These are phyloP conservation scores for Pseudogymnoascus sp. DNA, from an alignment of 2,329 filamentous ascomycete species.

Conservation along the genomic window DNA sequence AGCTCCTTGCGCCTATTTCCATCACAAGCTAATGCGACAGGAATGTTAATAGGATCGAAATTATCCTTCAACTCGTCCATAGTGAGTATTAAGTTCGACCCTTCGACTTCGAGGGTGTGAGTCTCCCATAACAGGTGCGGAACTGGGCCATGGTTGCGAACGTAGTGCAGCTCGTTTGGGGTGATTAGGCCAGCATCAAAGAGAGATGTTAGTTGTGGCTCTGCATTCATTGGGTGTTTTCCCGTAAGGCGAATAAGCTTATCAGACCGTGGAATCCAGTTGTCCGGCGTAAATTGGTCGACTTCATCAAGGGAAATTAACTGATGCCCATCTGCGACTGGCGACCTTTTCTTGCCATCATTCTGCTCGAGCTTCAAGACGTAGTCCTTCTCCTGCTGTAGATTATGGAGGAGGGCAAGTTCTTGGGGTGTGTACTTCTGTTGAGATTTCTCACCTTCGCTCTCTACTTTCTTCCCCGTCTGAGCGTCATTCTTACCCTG, in stretches of 20 bases:
- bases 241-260: constrained; percentile 42
- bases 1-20: constrained; percentile 44
- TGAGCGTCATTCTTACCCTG: constrained; percentile 24
- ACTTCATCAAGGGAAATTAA: constrained; percentile 36
- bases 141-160: constrained; percentile 45
- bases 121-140: constrained; percentile 40
- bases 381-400: constrained; percentile 37
- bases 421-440: constrained; percentile 34
- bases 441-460: constrained; percentile 26
- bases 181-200: constrained; percentile 41
- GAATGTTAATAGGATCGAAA: constrained; percentile 39
- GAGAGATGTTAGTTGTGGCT: constrained; percentile 34
- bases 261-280: constrained; percentile 41
- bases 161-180: constrained; percentile 42
- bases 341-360: constrained; percentile 33
- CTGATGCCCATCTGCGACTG: constrained; percentile 26
- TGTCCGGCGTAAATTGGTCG: constrained; percentile 44
- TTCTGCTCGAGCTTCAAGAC: constrained; percentile 33
- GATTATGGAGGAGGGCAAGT: constrained; percentile 32
- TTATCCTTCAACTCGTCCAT: constrained; percentile 37
- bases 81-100: constrained; percentile 22
- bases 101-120: constrained; percentile 37
- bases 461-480: constrained; percentile 12
- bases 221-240: constrained; percentile 44
- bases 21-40: constrained; percentile 39